Base-by-base conservation (phyloP, 805 yeast species). In the Pichia kluyveri region DNA sequence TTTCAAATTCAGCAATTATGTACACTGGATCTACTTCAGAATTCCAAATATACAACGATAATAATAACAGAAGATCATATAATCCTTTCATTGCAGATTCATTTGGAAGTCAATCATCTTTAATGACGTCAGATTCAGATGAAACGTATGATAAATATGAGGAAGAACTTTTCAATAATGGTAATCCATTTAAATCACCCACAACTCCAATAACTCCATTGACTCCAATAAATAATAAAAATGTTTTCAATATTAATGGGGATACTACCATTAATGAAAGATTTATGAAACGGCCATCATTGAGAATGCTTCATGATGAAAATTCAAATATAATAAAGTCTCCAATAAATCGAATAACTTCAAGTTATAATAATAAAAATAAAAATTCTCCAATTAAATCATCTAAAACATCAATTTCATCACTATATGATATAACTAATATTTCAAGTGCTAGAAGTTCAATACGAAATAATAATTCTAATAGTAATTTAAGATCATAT, bases 101-200 rank as follows among this genome's bases (percentile, higher is more conserved):
- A 15, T 14, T 15, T 14, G 18, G 32, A 30, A 30, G 17, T 15
- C 37, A 34, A 15, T 34, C 18, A 14, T 34, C 37, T 1, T 34
- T 34, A 7, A 34, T 26, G 28, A 26, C 32, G 15, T 39, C 41
- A 15, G 41, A 39, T 10, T 39, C 41, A 9, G 48, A 40, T 34
- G 41, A 39, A 9, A 39, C 11, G 14, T 28, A 39, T 27, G 32
- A 30, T 8, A 32, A 30, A 26, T 41, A 30, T 23, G 50, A 47
- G 23, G 17, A 26, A 5, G 45, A 42, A 28, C 38, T 47, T 4
- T 43, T 47, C 38, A 44, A 39, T 41, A 43, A 47, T 17, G 44
- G 40, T 11, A 47, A 40, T 12, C 28, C 43, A n/a, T 43, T 47
- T 17, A 10, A 37, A 27, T 30, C 48, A 28, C 7, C 44, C 37